Conservation (phyloP, 768 basidiomycete genomes). For the Megacollybia marginata region DNA sequence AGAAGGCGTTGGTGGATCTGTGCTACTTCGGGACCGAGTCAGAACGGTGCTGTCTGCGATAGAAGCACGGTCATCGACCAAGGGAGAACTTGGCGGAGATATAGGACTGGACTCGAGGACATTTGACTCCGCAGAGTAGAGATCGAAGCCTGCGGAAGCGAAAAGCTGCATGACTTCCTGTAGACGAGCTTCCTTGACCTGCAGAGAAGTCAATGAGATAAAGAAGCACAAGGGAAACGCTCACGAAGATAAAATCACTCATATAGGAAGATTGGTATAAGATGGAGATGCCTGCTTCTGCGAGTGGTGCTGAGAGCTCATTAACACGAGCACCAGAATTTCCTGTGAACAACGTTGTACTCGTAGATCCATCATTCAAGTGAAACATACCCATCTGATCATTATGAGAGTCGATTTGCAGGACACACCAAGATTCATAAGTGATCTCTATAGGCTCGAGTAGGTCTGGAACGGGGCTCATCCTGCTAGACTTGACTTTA, state of each 20-base stretch:
- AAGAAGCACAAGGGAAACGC: slow-evolving; percentile 14
- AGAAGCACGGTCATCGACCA: slow-evolving; percentile 7
- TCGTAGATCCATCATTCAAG: background rate
- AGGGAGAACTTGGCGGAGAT: slow-evolving; percentile 14
- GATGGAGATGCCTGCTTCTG: slow-evolving; percentile 73
- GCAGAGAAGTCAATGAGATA: slow-evolving; percentile 2
- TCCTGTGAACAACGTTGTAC: slow-evolving; percentile 27
- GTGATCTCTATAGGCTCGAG: slow-evolving; percentile 61
- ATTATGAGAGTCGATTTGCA: slow-evolving; percentile 77
- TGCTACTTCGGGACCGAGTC: slow-evolving; percentile 38
- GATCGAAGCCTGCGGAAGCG: slow-evolving; percentile 55
- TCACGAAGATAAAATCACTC: slow-evolving; percentile 76
- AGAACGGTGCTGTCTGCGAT: slow-evolving; percentile 31
- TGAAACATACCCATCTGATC: slow-evolving; percentile 51
- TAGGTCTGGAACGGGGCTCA: slow-evolving; percentile 11
- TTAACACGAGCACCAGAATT: slow-evolving; percentile 66
- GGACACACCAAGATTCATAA: slow-evolving; percentile 68
- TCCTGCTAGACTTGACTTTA: slow-evolving; percentile 29
- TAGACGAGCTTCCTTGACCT: slow-evolving; percentile 65
- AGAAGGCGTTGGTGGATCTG: slow-evolving; percentile 20
- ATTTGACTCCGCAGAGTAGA: slow-evolving; percentile 44
- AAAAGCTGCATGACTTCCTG: slow-evolving; percentile 57
- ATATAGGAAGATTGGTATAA: slow-evolving; percentile 78
- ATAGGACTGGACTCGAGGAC: slow-evolving; percentile 23
- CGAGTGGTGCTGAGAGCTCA: slow-evolving; percentile 70